These are phyloP conservation scores for Euphorbia pulcherrima DNA, from an alignment of 345 rosid genomes.

Conservation along the genomic window DNA sequence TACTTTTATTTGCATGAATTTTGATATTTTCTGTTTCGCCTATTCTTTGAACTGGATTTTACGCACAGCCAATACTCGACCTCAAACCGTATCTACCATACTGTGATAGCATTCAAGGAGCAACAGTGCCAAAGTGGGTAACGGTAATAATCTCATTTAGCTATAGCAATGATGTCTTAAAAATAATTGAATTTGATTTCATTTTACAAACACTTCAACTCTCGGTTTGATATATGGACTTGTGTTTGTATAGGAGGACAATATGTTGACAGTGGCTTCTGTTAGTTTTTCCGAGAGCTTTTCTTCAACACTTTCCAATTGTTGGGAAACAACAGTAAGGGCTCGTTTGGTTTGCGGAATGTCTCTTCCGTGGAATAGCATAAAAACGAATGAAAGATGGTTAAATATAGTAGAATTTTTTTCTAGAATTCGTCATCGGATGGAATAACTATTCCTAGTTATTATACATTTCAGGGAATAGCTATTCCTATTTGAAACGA, in stretches of 20 bases:
- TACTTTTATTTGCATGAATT: too few species aligned
- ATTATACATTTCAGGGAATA: too few species aligned
- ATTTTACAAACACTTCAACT: background rate
- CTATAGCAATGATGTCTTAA: background rate
- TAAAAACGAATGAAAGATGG: too few species aligned
- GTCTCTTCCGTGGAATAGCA: too few species aligned
- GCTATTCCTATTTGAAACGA: too few species aligned
- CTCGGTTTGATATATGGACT: background rate
- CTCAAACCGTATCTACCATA: conserved; percentile 87
- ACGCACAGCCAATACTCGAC: conserved; percentile 71
- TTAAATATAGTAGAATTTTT: too few species aligned
- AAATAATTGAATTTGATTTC: background rate
- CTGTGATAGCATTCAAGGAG: conserved; percentile 69
- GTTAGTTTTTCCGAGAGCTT: conserved; percentile 63
- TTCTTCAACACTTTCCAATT: conserved; percentile 50
- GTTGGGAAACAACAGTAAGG: conserved; percentile 68
- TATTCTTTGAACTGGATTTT: too few species aligned
- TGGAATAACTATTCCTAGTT: too few species aligned
- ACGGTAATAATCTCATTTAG: conserved; percentile 38
- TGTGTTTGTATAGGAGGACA: conserved; percentile 50
- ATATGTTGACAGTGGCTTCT: conserved; percentile 56
- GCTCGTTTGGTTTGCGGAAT: too few species aligned
- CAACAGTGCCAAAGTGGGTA: conserved; percentile 78
- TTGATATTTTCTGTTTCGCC: too few species aligned
- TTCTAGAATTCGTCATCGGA: too few species aligned